Evolutionary conservation across 208 protist species (phyloP).

Genomic region (Trypanosoma avium): DNA sequence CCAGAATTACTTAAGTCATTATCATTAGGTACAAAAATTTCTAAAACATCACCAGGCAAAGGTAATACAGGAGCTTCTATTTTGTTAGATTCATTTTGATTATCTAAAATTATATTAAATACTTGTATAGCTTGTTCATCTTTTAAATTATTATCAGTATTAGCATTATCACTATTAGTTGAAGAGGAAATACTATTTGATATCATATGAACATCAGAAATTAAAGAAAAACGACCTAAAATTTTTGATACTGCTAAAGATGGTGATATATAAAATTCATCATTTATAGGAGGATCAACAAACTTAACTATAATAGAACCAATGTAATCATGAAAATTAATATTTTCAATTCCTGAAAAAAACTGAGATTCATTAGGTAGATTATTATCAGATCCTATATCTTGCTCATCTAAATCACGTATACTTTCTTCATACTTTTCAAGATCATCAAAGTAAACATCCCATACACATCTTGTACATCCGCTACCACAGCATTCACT

Average conservation of each 20-base stretch:
- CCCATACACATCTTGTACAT: conserved; percentile 87
- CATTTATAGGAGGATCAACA: conserved; percentile 24
- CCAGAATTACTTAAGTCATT: conserved; percentile 14
- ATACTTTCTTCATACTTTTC: conserved; percentile 44
- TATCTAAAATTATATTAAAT: conserved; percentile 17
- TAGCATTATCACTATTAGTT: no score
- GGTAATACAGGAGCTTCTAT: neutral
- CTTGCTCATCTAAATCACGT: neutral
- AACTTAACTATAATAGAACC: conserved; percentile 80
- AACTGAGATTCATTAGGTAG: conserved; percentile 7
- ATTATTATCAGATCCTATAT: conserved; percentile 22
- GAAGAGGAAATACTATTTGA: conserved; percentile 4
- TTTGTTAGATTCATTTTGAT: neutral
- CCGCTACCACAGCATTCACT: conserved; percentile 88
- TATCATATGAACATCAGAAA: conserved; percentile 18
- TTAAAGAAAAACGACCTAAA: conserved; percentile 21
- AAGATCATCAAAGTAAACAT: conserved; percentile 86
- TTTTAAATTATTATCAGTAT: neutral
- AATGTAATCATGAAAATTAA: conserved; percentile 47
- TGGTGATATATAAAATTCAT: conserved; percentile 9
- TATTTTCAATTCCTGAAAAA: conserved; percentile 17
- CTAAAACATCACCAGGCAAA: conserved; percentile 68
- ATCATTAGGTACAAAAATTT: conserved; percentile 81
- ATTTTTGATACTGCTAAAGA: conserved; percentile 14
- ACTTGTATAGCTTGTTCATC: conserved; percentile 23